A percentile compares a stretch with the other conserved stretches of the same genome.
phyloP scores from a whole-genome alignment of 495 filamentous ascomycete genomes.

The Tuber umbilicatum region DNA sequence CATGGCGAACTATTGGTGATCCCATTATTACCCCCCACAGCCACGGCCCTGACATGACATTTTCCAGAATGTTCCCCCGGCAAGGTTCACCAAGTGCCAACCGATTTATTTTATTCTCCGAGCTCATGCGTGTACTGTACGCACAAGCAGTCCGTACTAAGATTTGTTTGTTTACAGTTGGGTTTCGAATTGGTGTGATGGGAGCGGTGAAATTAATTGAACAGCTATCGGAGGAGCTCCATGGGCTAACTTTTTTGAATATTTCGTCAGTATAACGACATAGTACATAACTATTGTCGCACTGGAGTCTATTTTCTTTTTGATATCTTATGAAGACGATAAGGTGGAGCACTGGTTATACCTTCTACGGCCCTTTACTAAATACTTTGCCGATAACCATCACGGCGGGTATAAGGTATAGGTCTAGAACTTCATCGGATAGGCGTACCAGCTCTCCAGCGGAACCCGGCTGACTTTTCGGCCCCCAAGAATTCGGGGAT shows the following conservation, averaged over 20 bases:
- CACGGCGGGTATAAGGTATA: neutral
- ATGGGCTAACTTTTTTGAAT: neutral
- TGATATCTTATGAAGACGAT: neutral
- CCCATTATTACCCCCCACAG: neutral
- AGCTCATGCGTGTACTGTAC: neutral
- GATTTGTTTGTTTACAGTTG: neutral
- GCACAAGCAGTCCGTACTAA: neutral
- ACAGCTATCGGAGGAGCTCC: neutral
- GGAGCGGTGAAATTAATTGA: neutral
- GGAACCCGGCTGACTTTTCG: neutral
- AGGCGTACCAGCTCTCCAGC: neutral
- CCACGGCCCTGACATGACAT: neutral
- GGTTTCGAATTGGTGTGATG: neutral
- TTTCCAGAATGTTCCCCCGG: neutral
- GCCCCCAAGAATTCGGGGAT: neutral
- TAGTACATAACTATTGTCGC: no score
- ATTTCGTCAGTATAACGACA: neutral
- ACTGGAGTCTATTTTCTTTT: neutral
- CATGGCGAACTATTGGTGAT: neutral
- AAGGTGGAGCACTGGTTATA: neutral
- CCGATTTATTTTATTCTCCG: neutral
- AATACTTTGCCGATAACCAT: neutral
- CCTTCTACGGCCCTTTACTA: neutral
- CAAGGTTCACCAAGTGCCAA: neutral
- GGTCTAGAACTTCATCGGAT: no score